Evolutionary conservation across 257 asterid genomes (phyloP).

Genomic region (Solanum acaule): DNA sequence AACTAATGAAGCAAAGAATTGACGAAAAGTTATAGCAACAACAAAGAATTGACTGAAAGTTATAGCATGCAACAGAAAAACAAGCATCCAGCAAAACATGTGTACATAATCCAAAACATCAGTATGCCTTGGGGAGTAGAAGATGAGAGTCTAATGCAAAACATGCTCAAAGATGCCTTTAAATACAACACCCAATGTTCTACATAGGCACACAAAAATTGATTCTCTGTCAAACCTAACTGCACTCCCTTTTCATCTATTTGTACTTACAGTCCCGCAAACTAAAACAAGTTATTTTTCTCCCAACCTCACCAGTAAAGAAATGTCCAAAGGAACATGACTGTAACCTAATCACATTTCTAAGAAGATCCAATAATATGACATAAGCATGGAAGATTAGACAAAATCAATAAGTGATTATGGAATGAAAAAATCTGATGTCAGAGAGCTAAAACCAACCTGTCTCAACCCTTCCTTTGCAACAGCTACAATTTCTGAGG

Average conservation of each 20-base stretch:
- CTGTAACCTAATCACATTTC: not conserved
- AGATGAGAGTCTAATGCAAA: not conserved
- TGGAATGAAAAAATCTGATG: not conserved
- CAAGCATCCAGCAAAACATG: not conserved
- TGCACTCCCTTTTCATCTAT: not conserved
- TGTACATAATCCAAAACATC: not conserved
- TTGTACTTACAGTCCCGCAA: not conserved
- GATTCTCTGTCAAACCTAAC: not conserved
- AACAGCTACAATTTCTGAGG: constrained; percentile 91
- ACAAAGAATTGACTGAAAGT: not conserved
- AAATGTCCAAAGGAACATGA: not conserved
- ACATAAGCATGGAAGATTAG: not conserved
- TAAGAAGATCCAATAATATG: not conserved
- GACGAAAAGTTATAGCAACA: not conserved
- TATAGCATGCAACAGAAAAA: not conserved
- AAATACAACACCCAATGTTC: not conserved
- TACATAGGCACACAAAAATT: not conserved
- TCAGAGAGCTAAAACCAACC: constrained; percentile 32
- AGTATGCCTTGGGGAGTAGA: not conserved
- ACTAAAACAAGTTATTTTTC: not conserved
- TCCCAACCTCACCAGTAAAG: not conserved
- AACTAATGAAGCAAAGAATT: not conserved
- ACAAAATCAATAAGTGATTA: not conserved
- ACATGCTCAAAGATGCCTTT: not conserved
- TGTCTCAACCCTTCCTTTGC: constrained; percentile 99